Percentiles rank a stretch among this genome's conserved stretches.
phyloP scores from a whole-genome alignment of 2,329 filamentous ascomycete genomes.

The Curvularia hawaiiensis region DNA sequence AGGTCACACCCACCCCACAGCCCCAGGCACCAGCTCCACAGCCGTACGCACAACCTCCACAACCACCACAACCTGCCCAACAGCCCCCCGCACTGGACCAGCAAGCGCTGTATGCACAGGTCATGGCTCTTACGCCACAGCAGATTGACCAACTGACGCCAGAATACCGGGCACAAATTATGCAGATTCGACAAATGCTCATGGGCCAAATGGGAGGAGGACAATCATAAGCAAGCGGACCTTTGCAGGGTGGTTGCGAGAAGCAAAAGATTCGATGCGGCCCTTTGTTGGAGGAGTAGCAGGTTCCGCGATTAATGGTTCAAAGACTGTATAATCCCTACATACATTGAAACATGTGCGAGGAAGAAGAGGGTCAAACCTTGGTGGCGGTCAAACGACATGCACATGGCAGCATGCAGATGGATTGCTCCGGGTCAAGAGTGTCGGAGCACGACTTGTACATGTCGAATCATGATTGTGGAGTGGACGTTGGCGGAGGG shows the following conservation, averaged over 20 bases:
- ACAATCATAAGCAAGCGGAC: conserved; percentile 14
- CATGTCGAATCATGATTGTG: not conserved
- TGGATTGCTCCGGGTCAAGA: not conserved
- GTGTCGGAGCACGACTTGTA: not conserved
- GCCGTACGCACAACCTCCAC: conserved; percentile 54
- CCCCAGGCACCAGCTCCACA: conserved; percentile 38
- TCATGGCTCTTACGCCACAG: conserved; percentile 78
- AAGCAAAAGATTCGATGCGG: not conserved
- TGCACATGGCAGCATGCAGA: not conserved
- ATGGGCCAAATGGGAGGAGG: conserved; percentile 32
- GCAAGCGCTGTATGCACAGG: conserved; percentile 77
- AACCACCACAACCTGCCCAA: conserved; percentile 19
- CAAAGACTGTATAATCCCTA: conserved; percentile 3
- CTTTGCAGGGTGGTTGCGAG: not conserved
- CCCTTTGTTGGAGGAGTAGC: not conserved
- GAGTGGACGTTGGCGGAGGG: not conserved
- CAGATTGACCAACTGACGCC: conserved; percentile 81
- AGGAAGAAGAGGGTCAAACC: conserved; percentile 4
- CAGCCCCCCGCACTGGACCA: conserved; percentile 50
- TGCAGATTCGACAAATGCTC: conserved; percentile 73
- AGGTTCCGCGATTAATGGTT: not conserved
- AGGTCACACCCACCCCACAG: conserved; percentile 58
- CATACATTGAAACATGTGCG: not conserved
- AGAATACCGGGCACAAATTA: conserved; percentile 76
- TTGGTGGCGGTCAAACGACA: not conserved